Conservation (phyloP, 306 rosid species). For the Fagus crenata region DNA sequence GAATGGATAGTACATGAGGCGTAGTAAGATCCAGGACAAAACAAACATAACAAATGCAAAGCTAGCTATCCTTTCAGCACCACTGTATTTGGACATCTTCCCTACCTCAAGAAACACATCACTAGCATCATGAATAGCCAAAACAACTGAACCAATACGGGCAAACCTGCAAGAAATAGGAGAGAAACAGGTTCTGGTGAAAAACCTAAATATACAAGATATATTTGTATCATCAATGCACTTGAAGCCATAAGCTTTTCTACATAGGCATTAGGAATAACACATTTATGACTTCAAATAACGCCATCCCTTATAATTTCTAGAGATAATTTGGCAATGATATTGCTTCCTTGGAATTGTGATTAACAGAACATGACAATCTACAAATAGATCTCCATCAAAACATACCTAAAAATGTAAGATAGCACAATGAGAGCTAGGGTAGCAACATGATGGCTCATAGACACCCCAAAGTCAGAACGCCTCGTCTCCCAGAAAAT, state of each 20-base stretch:
- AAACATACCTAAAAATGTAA: constrained; percentile 68
- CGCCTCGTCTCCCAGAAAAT: constrained; percentile 96
- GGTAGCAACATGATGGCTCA: constrained; percentile 91
- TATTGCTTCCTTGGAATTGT: constrained; percentile 8
- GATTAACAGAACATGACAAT: constrained; percentile 25
- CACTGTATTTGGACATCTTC: constrained; percentile 92
- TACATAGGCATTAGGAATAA: background rate
- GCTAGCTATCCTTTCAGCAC: constrained; percentile 78
- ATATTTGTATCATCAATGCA: background rate
- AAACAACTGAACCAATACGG: constrained; percentile 87
- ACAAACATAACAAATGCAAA: constrained; percentile 78
- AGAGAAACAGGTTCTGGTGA: constrained; percentile 15
- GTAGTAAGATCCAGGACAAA: constrained; percentile 70
- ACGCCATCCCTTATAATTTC: constrained; percentile 16
- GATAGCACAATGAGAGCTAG: constrained; percentile 75
- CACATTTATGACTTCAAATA: constrained; percentile 16
- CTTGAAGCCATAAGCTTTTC: background rate
- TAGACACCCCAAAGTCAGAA: constrained; percentile 88
- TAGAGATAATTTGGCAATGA: background rate
- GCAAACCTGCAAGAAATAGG: constrained; percentile 63
- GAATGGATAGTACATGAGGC: constrained; percentile 82
- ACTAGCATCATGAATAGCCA: constrained; percentile 91
- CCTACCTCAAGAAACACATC: constrained; percentile 93
- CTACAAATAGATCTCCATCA: constrained; percentile 27
- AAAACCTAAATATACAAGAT: background rate